A percentile compares a stretch with the other conserved stretches of the same genome.
Evolutionary conservation across 2,329 filamentous ascomycete genomes (phyloP).

Genomic region (Exutisphaerella laricina): DNA sequence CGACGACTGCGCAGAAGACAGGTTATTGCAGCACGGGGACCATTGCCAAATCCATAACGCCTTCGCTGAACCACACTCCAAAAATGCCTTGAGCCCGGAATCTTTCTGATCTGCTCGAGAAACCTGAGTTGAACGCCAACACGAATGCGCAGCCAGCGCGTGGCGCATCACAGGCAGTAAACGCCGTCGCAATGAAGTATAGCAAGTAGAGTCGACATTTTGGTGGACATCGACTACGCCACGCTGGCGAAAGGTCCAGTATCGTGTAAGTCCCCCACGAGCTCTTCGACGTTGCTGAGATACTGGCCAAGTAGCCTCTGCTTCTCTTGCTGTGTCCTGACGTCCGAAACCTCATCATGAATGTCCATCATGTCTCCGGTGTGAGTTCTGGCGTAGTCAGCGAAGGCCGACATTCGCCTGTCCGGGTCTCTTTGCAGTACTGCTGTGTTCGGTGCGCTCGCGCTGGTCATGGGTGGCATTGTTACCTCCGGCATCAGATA

Average conservation of each 20-base stretch:
- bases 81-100: too few relatives aligned
- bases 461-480: slow-evolving; percentile 30
- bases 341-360: slow-evolving; percentile 38
- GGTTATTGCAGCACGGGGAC: too few relatives aligned
- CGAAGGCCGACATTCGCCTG: slow-evolving; percentile 20
- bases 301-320: slow-evolving; percentile 71
- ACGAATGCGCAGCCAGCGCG: neutral
- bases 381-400: slow-evolving; percentile 27
- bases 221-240: too few relatives aligned
- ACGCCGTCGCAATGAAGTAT: neutral
- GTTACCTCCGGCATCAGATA: slow-evolving; percentile 88
- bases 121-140: neutral
- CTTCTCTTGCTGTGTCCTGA: slow-evolving; percentile 73
- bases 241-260: slow-evolving; percentile 71
- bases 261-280: slow-evolving; percentile 73
- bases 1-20: too few relatives aligned
- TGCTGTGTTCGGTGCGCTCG: slow-evolving; percentile 26
- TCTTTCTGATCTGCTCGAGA: too few relatives aligned
- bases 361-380: slow-evolving; percentile 33
- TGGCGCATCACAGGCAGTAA: too few relatives aligned
- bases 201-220: neutral
- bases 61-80: neutral
- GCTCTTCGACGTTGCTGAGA: slow-evolving; percentile 74
- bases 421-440: slow-evolving; percentile 22
- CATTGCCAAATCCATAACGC: neutral